Conservation (phyloP, 1,139 yeast genomes). For the Suhomyces chickasaworum region DNA sequence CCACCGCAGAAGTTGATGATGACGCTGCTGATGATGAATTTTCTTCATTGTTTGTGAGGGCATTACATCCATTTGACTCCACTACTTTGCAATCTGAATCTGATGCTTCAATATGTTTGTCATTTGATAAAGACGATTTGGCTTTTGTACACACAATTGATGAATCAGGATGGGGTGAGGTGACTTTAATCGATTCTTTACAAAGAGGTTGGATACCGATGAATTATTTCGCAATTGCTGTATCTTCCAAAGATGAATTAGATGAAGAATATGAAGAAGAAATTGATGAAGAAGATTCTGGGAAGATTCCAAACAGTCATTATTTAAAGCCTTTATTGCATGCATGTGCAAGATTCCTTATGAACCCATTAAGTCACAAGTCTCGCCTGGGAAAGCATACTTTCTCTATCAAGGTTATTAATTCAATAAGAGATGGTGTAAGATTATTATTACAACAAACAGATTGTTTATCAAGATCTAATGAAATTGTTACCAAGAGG, state of each 20-base stretch:
- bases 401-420: slow-evolving; percentile 45
- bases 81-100: slow-evolving; percentile 61
- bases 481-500: slow-evolving; percentile 69
- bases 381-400: slow-evolving; percentile 45
- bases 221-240: slow-evolving; percentile 76
- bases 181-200: slow-evolving; percentile 68
- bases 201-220: slow-evolving; percentile 96
- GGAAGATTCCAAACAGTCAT: slow-evolving; percentile 37
- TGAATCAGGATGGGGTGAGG: slow-evolving; percentile 98
- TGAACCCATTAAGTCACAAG: slow-evolving; percentile 62
- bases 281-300: slow-evolving; percentile 24
- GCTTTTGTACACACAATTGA: slow-evolving; percentile 89
- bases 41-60: slow-evolving; percentile 54
- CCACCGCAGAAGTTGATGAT: slow-evolving; percentile 16
- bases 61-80: slow-evolving; percentile 81
- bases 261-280: slow-evolving; percentile 22
- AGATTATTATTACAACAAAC: slow-evolving; percentile 73
- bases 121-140: slow-evolving; percentile 77
- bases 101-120: slow-evolving; percentile 78
- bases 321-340: slow-evolving; percentile 65
- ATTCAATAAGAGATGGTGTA: slow-evolving; percentile 78
- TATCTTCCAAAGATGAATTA: slow-evolving; percentile 35
- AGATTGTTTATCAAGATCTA: slow-evolving; percentile 82
- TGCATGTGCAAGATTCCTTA: slow-evolving; percentile 74
- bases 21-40: slow-evolving; percentile 36